Evolutionary conservation across 2,329 filamentous ascomycete species (phyloP), one percentile per base, ranked within the genome.

Genomic region (Fonsecaea monophora): DNA sequence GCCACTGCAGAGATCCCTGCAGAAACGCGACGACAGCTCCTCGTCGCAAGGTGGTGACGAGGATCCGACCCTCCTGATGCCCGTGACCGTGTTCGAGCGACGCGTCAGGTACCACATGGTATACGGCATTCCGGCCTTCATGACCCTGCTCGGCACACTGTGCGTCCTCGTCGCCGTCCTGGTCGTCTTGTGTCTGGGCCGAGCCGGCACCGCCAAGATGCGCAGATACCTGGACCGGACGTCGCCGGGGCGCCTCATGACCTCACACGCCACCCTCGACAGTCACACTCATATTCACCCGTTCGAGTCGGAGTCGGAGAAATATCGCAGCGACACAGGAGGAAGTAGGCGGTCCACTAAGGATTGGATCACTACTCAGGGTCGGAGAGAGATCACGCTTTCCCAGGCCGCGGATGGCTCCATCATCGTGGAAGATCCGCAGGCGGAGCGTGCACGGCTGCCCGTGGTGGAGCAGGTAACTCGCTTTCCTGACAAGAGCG

Each of bases 61-160:
- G 30, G 30, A 32, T 6, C 30, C 56, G 56, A 35, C 30, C 57
- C 8, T 57, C 4, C n/a, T 57, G 54, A 13, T 77, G 6, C 66
- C 70, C 1, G 71, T 80, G 30, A 74, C 64, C 1, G 66, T 74
- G 1, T 76, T 73, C 48, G 70, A 70, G 1, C 70, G 66, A 2
- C 69, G 69, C 3, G 75, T 80, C 48, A 71, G 68, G 50, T 81
- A 80, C 65, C 62, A 74, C 15, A 53, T 73, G 1, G 61, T 64
- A 1, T 80, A 74, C 62, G 77, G 73, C 8, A 74, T 79, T 13
- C 77, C 78, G 0, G 78, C 75, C 0, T 70, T 72, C 18, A 32
- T 76, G 4, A 45, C 73, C 58, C 79, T 78, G n/a, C 58, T 80
- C 38, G 67, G 80, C 37, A 78, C 80, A 60, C 75, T 78, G 21